A percentile compares a stretch with the other conserved stretches of the same genome.
Evolutionary conservation across 768 basidiomycete species (phyloP).

Genomic region (Sistotremastrum niveocremeum): DNA sequence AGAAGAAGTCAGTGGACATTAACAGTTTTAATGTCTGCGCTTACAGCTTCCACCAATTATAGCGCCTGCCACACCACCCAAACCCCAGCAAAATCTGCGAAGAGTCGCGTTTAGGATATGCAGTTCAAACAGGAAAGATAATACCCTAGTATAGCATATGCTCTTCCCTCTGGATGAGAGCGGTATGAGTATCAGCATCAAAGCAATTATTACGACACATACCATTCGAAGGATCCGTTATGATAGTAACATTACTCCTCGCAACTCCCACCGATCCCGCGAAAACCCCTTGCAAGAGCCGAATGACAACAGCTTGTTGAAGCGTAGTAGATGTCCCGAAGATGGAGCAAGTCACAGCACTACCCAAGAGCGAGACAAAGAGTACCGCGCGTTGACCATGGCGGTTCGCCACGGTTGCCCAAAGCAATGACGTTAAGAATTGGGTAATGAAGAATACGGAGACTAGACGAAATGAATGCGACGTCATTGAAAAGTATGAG

Average conservation of each 20-base stretch:
- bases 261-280: conserved; percentile 93
- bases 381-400: conserved; percentile 82
- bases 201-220: too few species aligned
- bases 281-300: conserved; percentile 86
- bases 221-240: conserved; percentile 77
- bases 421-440: conserved; percentile 86
- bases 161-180: conserved; percentile 50
- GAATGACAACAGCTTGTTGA: conserved; percentile 69
- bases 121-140: neutral
- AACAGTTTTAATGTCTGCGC: conserved; percentile 14
- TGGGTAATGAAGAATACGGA: conserved; percentile 89
- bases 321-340: conserved; percentile 70
- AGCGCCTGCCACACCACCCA: conserved; percentile 87
- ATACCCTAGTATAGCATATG: conserved; percentile 86
- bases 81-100: conserved; percentile 82
- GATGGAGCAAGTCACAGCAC: conserved; percentile 59
- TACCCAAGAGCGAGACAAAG: conserved; percentile 73
- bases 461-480: conserved; percentile 27
- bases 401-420: conserved; percentile 92
- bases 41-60: conserved; percentile 74
- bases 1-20: conserved; percentile 1
- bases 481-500: conserved; percentile 8
- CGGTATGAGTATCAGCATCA: too few species aligned
- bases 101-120: neutral
- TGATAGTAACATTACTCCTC: conserved; percentile 69